phyloP scores from a whole-genome alignment of 108 stramenopile species.

The Nitzschia sp. region DNA sequence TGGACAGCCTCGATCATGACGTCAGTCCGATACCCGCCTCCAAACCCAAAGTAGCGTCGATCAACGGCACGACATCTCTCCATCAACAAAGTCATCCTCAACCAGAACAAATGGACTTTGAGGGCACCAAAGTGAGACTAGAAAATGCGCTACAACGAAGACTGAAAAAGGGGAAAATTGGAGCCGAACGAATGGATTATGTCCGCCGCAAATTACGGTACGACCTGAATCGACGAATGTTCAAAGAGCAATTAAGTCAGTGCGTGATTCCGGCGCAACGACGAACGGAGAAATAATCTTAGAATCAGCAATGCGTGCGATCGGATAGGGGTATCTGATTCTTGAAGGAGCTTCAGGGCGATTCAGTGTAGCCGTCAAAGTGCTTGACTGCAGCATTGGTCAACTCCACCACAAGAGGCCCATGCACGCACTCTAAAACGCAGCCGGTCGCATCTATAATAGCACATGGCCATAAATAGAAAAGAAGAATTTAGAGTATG shows the following conservation, averaged over 20 bases:
- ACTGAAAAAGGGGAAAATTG: background rate
- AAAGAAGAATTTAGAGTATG: no score
- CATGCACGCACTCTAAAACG: no score
- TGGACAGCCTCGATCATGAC: background rate
- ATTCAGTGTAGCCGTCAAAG: no score
- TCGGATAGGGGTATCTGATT: no score
- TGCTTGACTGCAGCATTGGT: no score
- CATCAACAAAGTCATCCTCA: background rate
- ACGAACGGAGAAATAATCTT: background rate
- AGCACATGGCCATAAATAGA: no score
- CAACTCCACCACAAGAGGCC: no score
- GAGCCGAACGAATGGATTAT: background rate
- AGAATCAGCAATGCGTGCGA: no score
- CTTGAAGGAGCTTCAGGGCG: no score
- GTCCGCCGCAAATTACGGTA: background rate
- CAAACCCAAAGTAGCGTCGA: background rate
- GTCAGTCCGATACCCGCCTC: background rate
- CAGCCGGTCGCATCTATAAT: no score
- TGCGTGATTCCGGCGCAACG: background rate
- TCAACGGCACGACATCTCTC: background rate
- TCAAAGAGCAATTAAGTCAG: background rate
- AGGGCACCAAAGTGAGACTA: background rate
- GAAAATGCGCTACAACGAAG: slow-evolving; percentile 3
- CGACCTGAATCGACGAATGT: background rate
- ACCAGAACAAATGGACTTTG: background rate